Percentiles rank a stretch among this genome's conserved stretches.
Conservation (phyloP, 805 yeast species). For the Candida boleticola region DNA sequence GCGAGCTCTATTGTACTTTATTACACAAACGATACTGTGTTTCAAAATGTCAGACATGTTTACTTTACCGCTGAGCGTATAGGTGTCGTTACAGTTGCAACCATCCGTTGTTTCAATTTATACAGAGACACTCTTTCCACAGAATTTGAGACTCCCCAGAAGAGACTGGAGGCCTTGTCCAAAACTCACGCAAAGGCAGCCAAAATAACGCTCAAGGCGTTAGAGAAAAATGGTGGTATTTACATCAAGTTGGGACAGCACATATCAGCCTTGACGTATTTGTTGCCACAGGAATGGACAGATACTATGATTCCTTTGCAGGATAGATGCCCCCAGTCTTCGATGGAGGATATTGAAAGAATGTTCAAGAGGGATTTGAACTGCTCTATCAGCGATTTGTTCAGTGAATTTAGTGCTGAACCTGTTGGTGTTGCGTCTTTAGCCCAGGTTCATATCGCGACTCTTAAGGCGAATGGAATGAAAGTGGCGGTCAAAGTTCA, state of each 20-base stretch:
- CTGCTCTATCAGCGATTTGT: slow-evolving; percentile 54
- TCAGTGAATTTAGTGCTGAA: slow-evolving; percentile 58
- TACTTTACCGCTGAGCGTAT: slow-evolving; percentile 47
- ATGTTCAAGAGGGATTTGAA: slow-evolving; percentile 75
- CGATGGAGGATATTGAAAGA: slow-evolving; percentile 61
- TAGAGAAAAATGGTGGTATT: slow-evolving; percentile 86
- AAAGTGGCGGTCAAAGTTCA: slow-evolving; percentile 93
- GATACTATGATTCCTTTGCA: slow-evolving; percentile 90
- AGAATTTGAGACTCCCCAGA: slow-evolving; percentile 40
- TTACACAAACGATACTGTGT: slow-evolving; percentile 35
- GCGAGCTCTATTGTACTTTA: slow-evolving; percentile 25
- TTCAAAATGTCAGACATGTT: slow-evolving; percentile 31
- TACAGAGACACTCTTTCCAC: slow-evolving; percentile 58
- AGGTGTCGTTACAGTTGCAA: slow-evolving; percentile 65
- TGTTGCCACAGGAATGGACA: slow-evolving; percentile 94
- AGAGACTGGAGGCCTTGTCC: slow-evolving; percentile 51
- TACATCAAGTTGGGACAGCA: slow-evolving; percentile 96
- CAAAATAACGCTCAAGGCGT: slow-evolving; percentile 67
- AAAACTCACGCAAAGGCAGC: slow-evolving; percentile 79
- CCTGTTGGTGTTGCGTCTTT: slow-evolving; percentile 96
- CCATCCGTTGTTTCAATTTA: slow-evolving; percentile 66
- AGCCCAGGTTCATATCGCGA: slow-evolving; percentile 92
- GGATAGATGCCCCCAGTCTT: slow-evolving; percentile 82
- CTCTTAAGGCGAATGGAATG: slow-evolving; percentile 53
- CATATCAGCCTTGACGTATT: slow-evolving; percentile 84